Evolutionary conservation across 345 rosid genomes (phyloP), one percentile per base, ranked within the genome.

Genomic region (Eutrema japonicum): DNA sequence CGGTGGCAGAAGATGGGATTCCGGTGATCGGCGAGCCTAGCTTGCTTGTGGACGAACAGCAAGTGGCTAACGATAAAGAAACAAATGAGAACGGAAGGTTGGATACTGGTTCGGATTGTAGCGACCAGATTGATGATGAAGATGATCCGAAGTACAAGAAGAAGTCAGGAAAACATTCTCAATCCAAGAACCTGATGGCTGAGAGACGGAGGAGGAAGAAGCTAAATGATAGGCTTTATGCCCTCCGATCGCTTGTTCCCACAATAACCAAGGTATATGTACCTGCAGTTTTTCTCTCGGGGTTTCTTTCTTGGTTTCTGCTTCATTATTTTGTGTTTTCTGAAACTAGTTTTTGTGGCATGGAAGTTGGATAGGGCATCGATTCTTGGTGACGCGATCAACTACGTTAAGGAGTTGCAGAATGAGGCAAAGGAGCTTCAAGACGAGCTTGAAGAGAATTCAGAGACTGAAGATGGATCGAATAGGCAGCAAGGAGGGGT

Each of bases 151-250:
- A 82, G 80, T 72, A 59, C 29, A 66, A 83, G 40, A 83, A 83
- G 56, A 82, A 82, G 70, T 74, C 57, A 3, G 91, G 89, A 5
- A 86, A 85, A 73, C 82, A 72, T 27, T 83, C 87, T 59, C 87
- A 81, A 70, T 84, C 96, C 0, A 95, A 92, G 75, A 95, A 95
- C 78, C 89, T 95, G 42, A 66, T 78, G 57, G 97, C 99, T 63
- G 99, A 95, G 83, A 83, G 97, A 82, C 84, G 76, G 73, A 87
- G 97, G 58, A 88, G 99, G 83, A 95, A 88, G 77, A 95, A 88
- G 82, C 89, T 95, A 65, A 95, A 95, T 32, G 97, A 90, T 27
- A 86, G 96, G 78, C 93, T 95, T 68, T 90, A 87, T 7, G 78
- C 85, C 55, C 96, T 92, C 16, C 79, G 99, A 2, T 80, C 97